Conservation (phyloP, 1,139 yeast species). For the Magnusiomyces sp. region DNA sequence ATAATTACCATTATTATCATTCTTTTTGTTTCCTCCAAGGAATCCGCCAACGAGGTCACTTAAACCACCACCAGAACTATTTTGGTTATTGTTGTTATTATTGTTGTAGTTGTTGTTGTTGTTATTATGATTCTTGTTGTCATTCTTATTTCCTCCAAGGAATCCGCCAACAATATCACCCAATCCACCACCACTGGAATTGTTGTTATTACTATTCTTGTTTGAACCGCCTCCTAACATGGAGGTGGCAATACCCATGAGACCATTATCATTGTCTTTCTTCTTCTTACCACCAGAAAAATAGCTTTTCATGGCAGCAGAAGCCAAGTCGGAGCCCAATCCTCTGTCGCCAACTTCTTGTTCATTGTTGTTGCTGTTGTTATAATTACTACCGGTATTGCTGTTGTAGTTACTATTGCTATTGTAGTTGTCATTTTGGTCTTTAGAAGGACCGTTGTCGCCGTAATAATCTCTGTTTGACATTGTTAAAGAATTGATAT, state of each 20-base stretch:
- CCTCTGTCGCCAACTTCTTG: constrained; percentile 1
- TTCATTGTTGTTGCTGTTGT: constrained; percentile 1
- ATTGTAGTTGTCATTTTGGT: constrained; percentile 1
- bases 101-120: constrained; percentile 2
- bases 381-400: neutral
- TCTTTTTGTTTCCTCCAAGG: constrained; percentile 1
- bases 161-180: constrained; percentile 2
- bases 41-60: neutral
- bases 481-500: neutral
- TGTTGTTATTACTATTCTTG: neutral
- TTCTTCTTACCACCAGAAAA: no score
- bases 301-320: constrained; percentile 3
- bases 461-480: constrained; percentile 3
- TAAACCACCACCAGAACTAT: neutral
- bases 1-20: neutral
- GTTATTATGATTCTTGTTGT: constrained; percentile 1
- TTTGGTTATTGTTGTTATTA: constrained; percentile 1
- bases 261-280: no score
- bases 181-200: neutral
- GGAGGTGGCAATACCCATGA: no score
- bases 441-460: neutral
- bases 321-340: neutral
- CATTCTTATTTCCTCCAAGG: neutral
- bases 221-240: neutral
- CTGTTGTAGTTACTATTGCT: neutral